Evolutionary conservation across 2,329 filamentous ascomycete genomes (phyloP).

Genomic region (Epicoccum nigrum): DNA sequence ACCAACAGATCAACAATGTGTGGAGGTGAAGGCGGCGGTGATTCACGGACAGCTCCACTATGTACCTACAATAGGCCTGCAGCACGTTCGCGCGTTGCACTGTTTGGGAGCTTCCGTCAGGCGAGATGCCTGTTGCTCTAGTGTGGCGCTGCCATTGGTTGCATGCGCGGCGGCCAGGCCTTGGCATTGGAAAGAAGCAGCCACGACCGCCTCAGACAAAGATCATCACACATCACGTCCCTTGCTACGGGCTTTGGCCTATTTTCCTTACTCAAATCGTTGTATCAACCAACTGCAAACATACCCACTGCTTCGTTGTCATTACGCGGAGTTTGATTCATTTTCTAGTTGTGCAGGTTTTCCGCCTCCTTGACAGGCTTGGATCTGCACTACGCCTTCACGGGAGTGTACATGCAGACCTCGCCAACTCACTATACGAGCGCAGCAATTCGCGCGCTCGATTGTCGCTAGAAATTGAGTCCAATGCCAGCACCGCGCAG

Average conservation of each 20-base stretch:
- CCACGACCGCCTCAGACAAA: constrained; percentile 43
- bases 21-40: background rate
- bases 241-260: constrained; percentile 26
- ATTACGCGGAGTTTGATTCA: constrained; percentile 28
- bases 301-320: constrained; percentile 20
- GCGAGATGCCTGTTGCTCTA: constrained; percentile 32
- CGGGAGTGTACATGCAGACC: constrained; percentile 35
- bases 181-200: constrained; percentile 33
- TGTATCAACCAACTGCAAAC: constrained; percentile 19
- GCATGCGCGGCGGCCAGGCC: constrained; percentile 28
- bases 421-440: constrained; percentile 24
- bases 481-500: constrained; percentile 37
- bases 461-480: constrained; percentile 11
- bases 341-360: constrained; percentile 32
- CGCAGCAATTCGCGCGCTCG: constrained; percentile 14
- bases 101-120: constrained; percentile 21
- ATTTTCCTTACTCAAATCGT: constrained; percentile 26
- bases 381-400: constrained; percentile 44
- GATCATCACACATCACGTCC: constrained; percentile 40
- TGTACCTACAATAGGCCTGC: constrained; percentile 10
- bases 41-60: background rate
- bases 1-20: background rate
- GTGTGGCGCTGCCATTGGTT: constrained; percentile 33
- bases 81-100: constrained; percentile 19
- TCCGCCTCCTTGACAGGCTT: constrained; percentile 41